Base-by-base conservation (phyloP, 495 filamentous ascomycete species). In the Aspergillus sclerotioniger region DNA sequence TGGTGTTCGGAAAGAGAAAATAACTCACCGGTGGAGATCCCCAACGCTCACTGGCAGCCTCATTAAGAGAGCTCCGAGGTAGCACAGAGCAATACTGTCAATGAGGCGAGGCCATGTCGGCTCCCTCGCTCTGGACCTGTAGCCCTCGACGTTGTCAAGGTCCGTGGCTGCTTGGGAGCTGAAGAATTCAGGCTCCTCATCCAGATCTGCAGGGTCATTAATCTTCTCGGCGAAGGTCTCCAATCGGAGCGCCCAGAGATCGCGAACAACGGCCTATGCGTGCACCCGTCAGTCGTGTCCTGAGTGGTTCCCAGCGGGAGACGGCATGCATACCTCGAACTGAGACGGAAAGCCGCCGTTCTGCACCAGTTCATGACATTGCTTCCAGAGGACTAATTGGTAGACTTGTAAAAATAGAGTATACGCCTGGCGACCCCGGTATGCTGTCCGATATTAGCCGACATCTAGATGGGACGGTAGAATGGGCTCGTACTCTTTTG, bases 351-450 rank as follows among this genome's bases (percentile, higher is more conserved):
- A 83, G 0, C 80, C 78, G 65, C 83, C 83, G 8, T 76, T 70
- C 31, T 83, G 73, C 8, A 91, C 73, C 45, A 92, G 69, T 62
- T 78, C 85, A 65, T 83, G 68, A 50, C 82, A 80, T 76, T 92
- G 89, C 68, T 90, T 89, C 76, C 86, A 83, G 1, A 93, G 72
- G 29, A 98, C 83, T n/a, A 97, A 73, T 71, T 98, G 94, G 53
- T 90, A 84, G 62, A 82, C 86, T 68, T 93, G 86, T 37, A 98
- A 74, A 70, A 86, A 96, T n/a, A 96, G 80, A 58, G 88, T 82
- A 53, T 82, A 80, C 25, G 87, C 92, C 43, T 83, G 74, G 48
- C 77, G 76, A 51, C 90, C 91, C 8, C 73, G 68, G 51, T 85
- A 77, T 51, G 78, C 79, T 82, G 55, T 9, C 50, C 33, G n/a